These are phyloP conservation scores for Dendrostoma leiphaemia DNA, from an alignment of 2,329 filamentous ascomycete genomes.

Conservation along the genomic window DNA sequence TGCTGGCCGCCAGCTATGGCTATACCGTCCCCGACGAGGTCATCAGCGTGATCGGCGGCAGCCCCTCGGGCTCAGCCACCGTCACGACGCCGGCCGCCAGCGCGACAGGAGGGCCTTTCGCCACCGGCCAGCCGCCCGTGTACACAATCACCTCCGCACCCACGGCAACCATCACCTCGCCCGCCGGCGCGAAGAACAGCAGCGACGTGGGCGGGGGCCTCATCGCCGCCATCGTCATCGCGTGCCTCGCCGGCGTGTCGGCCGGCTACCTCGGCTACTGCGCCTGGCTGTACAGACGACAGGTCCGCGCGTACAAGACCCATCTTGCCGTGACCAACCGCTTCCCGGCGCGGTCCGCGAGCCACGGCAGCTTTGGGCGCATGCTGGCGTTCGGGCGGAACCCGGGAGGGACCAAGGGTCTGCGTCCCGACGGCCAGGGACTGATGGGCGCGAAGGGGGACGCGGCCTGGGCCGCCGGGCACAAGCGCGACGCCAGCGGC, in stretches of 20 bases:
- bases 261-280: conserved; percentile 69
- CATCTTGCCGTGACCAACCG: conserved; percentile 66
- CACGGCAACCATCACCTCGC: conserved; percentile 41
- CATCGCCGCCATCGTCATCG: conserved; percentile 54
- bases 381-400: conserved; percentile 27
- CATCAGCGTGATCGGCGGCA: conserved; percentile 42
- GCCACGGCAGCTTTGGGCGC: conserved; percentile 32
- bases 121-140: conserved; percentile 66
- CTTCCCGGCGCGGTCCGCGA: conserved; percentile 33
- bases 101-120: conserved; percentile 67
- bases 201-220: conserved; percentile 28
- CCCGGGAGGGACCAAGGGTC: conserved; percentile 8
- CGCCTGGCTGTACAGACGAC: conserved; percentile 70
- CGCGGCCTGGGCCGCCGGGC: conserved; percentile 14
- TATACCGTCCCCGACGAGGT: conserved; percentile 65
- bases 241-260: conserved; percentile 61
- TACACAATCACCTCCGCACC: conserved; percentile 62
- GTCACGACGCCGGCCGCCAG: conserved; percentile 61
- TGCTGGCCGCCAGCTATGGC: conserved; percentile 57
- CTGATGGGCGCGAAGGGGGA: conserved; percentile 7
- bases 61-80: conserved; percentile 47
- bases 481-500: conserved; percentile 11
- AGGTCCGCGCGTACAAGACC: conserved; percentile 66
- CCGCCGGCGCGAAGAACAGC: conserved; percentile 34
- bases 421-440: not conserved